Evolutionary conservation across 257 asterid species (phyloP), one percentile per base, ranked within the genome.

Genomic region (Solanum ossicruentum): DNA sequence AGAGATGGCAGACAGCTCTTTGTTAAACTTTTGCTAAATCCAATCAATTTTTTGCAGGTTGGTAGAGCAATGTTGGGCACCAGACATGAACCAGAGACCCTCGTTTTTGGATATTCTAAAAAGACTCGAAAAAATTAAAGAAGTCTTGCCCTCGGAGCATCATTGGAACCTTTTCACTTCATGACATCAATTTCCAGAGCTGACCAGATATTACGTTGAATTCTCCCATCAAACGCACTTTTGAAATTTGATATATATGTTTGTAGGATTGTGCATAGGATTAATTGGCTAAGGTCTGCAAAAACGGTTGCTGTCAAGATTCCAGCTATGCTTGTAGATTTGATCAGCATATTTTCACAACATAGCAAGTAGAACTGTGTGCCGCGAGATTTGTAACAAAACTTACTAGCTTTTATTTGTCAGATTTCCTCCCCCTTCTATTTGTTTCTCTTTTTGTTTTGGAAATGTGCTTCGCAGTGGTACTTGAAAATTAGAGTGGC

Each of bases 1-100:
- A 10, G 54, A 9, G 28, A 52, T 28, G 7, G 83, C 28, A 49
- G 83, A 10, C 49, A 26, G 83, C 3, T 5, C 13, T 13, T 51
- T 77, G 82, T 51, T 51, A 12, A 51, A 11, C 20, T 18, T 71
- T 77, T 26, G 1, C 83, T 78, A 26, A 78, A 28, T 20, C 15
- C 28, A 28, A 16, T 17, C 16, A 17, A 26, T 10, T 78, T 52
- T 49, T 75, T 45, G 60, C 21, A 95, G 99, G 90, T 91, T 96
- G 89, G 91, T 91, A 20, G 93, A 88, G 85, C 87, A 85, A 61
- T 93, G 99, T 91, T 95, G 99, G 98, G 94, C 97, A 12, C 88
- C 93, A 18, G 98, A 97, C 86, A 94, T 92, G 97, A 92, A 90
- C 79, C 84, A 85, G 81, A 93, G 99, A 85, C 99, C 99, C 13